phyloP scores from a whole-genome alignment of 257 asterid genomes.

The Knoxia roxburghii region DNA sequence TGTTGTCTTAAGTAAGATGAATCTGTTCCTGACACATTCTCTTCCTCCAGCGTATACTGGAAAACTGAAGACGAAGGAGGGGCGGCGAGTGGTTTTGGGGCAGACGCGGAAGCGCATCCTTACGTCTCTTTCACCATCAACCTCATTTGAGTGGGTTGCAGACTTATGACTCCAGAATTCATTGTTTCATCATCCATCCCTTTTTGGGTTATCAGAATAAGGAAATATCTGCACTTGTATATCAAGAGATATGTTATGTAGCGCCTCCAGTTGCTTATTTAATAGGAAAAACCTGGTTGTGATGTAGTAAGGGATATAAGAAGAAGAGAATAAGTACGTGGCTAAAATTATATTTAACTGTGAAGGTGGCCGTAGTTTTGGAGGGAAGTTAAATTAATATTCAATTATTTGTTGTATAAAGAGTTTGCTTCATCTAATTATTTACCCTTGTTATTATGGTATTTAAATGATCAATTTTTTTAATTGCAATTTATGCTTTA shows the following conservation, averaged over 20 bases:
- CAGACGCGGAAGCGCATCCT: constrained; percentile 70
- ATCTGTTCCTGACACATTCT: constrained; percentile 2
- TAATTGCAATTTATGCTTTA: no score
- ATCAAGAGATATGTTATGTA: constrained; percentile 1
- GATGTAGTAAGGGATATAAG: no score
- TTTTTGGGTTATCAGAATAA: constrained; percentile 5
- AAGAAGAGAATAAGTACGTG: no score
- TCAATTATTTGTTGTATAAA: no score
- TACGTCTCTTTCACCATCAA: constrained; percentile 87
- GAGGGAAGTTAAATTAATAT: no score
- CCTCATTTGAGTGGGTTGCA: constrained; percentile 43
- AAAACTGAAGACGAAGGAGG: constrained; percentile 81
- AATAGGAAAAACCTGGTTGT: neutral
- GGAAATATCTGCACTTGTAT: constrained; percentile 1
- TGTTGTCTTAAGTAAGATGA: neutral
- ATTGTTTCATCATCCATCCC: constrained; percentile 7
- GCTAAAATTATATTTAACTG: no score
- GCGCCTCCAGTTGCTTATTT: neutral
- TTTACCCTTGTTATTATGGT: no score
- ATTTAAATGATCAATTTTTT: no score
- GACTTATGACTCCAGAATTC: neutral
- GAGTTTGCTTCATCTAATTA: no score
- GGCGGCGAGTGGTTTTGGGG: constrained; percentile 55
- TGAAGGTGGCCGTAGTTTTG: no score
- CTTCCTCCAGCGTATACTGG: constrained; percentile 69